Conservation (phyloP, 2,329 filamentous ascomycete species). For the Fusarium compactum region DNA sequence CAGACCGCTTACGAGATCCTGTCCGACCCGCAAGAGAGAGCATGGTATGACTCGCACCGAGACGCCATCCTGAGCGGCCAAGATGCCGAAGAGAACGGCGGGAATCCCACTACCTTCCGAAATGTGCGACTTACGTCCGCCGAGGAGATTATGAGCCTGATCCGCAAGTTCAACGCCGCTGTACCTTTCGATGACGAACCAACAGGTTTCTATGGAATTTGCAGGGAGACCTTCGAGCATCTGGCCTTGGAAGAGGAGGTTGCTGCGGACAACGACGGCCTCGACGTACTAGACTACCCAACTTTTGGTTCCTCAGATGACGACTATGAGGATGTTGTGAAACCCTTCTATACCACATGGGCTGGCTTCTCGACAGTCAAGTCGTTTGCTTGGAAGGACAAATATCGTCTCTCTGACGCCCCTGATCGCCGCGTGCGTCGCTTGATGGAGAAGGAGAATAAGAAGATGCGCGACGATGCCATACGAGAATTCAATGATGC, state of each 20-base stretch:
- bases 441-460: slow-evolving; percentile 96
- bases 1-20: slow-evolving; percentile 96
- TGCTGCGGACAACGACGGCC: slow-evolving; percentile 76
- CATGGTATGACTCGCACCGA: slow-evolving; percentile 97
- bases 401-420: slow-evolving; percentile 84
- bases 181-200: slow-evolving; percentile 85
- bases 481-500: slow-evolving; percentile 92
- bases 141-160: slow-evolving; percentile 81
- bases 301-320: slow-evolving; percentile 84
- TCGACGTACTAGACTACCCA: slow-evolving; percentile 76
- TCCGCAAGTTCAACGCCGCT: slow-evolving; percentile 82
- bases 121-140: slow-evolving; percentile 82
- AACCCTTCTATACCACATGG: slow-evolving; percentile 86
- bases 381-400: slow-evolving; percentile 89
- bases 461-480: slow-evolving; percentile 82
- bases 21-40: slow-evolving; percentile 92
- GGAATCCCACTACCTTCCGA: slow-evolving; percentile 70
- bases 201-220: slow-evolving; percentile 85
- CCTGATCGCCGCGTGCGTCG: slow-evolving; percentile 86
- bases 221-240: slow-evolving; percentile 81
- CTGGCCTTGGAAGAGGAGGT: slow-evolving; percentile 83
- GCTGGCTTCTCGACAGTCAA: slow-evolving; percentile 85
- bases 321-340: slow-evolving; percentile 79
- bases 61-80: slow-evolving; percentile 82
- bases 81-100: slow-evolving; percentile 59